Conservation (phyloP, 2,329 filamentous ascomycete species). For the Scortechinia acanthostroma region DNA sequence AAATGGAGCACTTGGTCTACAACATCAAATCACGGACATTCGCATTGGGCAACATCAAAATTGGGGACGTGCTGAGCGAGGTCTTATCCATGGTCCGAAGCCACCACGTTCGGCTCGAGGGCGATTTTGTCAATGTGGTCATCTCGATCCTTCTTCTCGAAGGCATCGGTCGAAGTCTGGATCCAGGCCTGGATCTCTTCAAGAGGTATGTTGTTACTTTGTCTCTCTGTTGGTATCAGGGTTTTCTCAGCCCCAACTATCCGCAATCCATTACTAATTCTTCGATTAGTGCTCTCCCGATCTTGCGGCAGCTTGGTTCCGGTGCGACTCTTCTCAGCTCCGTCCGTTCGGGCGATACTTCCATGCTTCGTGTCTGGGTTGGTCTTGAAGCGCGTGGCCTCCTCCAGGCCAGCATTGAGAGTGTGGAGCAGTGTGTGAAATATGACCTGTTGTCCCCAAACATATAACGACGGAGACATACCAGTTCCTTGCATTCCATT, state of each 20-base stretch:
- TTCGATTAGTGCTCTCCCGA: constrained; percentile 42
- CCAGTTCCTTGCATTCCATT: no score
- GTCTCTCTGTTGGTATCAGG: not conserved
- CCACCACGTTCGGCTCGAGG: constrained; percentile 68
- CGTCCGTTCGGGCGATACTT: constrained; percentile 42
- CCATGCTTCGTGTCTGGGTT: constrained; percentile 67
- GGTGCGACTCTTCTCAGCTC: constrained; percentile 39
- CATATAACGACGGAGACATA: constrained; percentile 38
- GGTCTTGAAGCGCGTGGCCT: constrained; percentile 63
- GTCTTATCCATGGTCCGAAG: constrained; percentile 66
- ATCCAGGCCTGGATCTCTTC: constrained; percentile 65
- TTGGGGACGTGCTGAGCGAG: constrained; percentile 68
- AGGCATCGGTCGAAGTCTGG: constrained; percentile 62
- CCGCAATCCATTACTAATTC: no score
- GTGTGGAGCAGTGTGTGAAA: constrained; percentile 60
- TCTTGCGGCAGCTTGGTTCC: constrained; percentile 61
- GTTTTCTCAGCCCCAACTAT: not conserved
- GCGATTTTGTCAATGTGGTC: constrained; percentile 72
- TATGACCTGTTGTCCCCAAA: constrained; percentile 65
- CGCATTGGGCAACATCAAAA: constrained; percentile 68
- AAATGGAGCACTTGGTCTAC: constrained; percentile 69
- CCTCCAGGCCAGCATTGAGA: constrained; percentile 61
- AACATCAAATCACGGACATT: constrained; percentile 66
- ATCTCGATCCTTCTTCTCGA: constrained; percentile 66
- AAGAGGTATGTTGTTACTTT: constrained; percentile 27